These are phyloP conservation scores for Abrus pulchellus DNA, from an alignment of 306 rosid species.

Conservation along the genomic window DNA sequence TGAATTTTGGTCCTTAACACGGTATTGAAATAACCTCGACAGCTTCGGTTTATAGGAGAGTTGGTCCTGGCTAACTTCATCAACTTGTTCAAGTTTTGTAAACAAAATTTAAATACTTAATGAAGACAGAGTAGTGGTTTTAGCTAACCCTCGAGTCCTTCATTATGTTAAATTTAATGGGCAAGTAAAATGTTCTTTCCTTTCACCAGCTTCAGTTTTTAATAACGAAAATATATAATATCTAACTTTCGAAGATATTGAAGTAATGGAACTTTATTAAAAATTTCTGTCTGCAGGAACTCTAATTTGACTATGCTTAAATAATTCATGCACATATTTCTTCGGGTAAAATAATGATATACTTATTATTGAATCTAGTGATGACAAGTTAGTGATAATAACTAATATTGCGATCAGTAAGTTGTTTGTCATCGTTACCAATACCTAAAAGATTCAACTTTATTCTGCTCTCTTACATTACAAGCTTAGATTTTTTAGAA, in stretches of 20 bases:
- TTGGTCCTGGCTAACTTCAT: constrained; percentile 24
- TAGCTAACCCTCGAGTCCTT: constrained; percentile 7
- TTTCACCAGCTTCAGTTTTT: constrained; percentile 25
- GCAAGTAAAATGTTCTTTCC: constrained; percentile 32
- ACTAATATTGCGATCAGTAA: too few species aligned
- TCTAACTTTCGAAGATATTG: neutral
- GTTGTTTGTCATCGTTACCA: neutral
- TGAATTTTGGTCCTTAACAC: constrained; percentile 10
- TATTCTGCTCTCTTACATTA: too few species aligned
- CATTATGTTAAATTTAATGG: constrained; percentile 18
- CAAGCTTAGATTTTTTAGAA: too few species aligned
- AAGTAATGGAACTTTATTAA: neutral
- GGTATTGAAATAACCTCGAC: constrained; percentile 7
- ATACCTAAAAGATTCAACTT: too few species aligned
- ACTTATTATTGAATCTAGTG: neutral
- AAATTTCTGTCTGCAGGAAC: neutral
- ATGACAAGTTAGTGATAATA: too few species aligned
- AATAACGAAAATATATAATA: constrained; percentile 25
- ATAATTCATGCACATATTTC: neutral
- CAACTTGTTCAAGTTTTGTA: constrained; percentile 4
- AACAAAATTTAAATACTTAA: neutral
- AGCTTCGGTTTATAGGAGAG: neutral
- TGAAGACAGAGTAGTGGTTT: neutral
- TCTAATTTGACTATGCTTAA: constrained; percentile 11
- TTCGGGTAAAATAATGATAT: neutral